These are phyloP conservation scores for Heritiera littoralis DNA, from an alignment of 345 rosid genomes.

Conservation along the genomic window DNA sequence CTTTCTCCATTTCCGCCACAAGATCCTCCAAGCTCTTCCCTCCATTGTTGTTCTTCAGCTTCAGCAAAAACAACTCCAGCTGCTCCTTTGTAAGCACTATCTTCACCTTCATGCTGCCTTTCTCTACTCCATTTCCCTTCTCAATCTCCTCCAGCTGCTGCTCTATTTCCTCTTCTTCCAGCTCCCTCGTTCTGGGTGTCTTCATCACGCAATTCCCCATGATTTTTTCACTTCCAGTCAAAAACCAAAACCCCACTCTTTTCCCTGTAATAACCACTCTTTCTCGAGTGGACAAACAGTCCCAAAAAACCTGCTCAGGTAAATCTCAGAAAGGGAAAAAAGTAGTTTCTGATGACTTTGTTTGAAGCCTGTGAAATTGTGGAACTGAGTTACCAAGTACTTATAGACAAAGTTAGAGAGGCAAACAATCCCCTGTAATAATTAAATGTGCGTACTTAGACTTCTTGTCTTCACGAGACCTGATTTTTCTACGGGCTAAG, in stretches of 20 bases:
- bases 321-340: not conserved
- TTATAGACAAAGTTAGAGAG: not conserved
- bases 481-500: too few relatives aligned
- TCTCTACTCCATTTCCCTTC: slow-evolving; percentile 15
- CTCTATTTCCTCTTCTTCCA: slow-evolving; percentile 5
- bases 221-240: not conserved
- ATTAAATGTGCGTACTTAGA: not conserved
- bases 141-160: not conserved
- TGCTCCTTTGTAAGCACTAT: slow-evolving; percentile 75
- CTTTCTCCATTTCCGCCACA: slow-evolving; percentile 19
- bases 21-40: slow-evolving; percentile 1
- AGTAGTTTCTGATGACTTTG: not conserved
- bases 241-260: not conserved
- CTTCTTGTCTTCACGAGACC: too few relatives aligned
- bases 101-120: slow-evolving; percentile 63
- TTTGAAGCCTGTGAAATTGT: not conserved
- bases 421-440: not conserved
- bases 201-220: slow-evolving; percentile 30
- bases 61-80: slow-evolving; percentile 58
- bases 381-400: not conserved
- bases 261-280: too few relatives aligned
- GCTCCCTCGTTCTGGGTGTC: not conserved
- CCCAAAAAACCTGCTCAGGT: not conserved
- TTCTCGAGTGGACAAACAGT: not conserved
- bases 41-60: slow-evolving; percentile 29